These are phyloP conservation scores for Picea sitchensis DNA, from an alignment of 75 land plant species.

Conservation along the genomic window DNA sequence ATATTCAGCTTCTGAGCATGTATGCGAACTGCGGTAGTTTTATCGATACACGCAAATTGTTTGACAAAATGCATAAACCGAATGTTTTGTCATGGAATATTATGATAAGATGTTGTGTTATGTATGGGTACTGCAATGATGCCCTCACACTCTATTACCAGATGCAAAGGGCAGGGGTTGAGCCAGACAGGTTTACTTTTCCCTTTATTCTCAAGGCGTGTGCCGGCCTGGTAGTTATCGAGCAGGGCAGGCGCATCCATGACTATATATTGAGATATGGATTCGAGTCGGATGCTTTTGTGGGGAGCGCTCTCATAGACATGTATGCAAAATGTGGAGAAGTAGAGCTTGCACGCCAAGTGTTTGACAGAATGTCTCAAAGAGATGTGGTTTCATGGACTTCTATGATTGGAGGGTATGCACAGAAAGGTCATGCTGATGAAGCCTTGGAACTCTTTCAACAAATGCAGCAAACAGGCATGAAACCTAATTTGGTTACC, in stretches of 20 bases:
- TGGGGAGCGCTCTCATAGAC: slow-evolving; percentile 28
- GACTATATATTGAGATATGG: slow-evolving; percentile 11
- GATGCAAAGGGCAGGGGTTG: slow-evolving; percentile 16
- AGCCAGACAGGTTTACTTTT: slow-evolving; percentile 26
- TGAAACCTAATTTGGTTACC: slow-evolving; percentile 25
- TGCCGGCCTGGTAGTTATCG: neutral
- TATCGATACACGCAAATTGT: neutral
- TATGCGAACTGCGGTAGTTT: neutral
- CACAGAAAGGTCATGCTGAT: slow-evolving; percentile 9
- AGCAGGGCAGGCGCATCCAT: slow-evolving; percentile 27
- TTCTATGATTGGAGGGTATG: slow-evolving; percentile 23
- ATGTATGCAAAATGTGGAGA: slow-evolving; percentile 37
- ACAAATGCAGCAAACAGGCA: slow-evolving; percentile 17
- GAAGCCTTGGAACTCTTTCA: slow-evolving; percentile 16
- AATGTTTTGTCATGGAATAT: slow-evolving; percentile 30
- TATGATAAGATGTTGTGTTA: slow-evolving; percentile 37
- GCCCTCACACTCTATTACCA: slow-evolving; percentile 25
- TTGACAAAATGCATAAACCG: neutral
- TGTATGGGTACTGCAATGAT: slow-evolving; percentile 15
- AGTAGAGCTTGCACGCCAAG: slow-evolving; percentile 10
- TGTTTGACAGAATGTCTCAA: slow-evolving; percentile 31
- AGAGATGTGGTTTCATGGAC: slow-evolving; percentile 35
- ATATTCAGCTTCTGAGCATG: neutral
- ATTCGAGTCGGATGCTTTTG: slow-evolving; percentile 24
- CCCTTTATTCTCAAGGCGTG: slow-evolving; percentile 34